Evolutionary conservation across 352 stramenopile genomes (phyloP).

Genomic region (Pythium brassicae): DNA sequence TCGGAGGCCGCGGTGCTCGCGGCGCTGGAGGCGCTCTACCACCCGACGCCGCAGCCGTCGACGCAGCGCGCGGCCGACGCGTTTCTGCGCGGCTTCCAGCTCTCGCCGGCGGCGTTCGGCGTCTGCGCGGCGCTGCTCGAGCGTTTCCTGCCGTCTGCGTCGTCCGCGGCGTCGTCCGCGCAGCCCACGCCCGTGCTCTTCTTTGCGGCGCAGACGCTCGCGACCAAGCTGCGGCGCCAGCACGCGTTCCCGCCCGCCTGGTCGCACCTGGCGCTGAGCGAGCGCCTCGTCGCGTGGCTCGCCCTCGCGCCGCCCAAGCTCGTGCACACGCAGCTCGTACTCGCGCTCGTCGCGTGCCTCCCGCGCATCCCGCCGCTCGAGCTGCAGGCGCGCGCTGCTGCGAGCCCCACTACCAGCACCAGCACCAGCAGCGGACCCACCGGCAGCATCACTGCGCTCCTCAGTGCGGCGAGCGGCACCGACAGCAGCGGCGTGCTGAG

Average conservation of each 20-base stretch:
- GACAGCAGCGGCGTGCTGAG: slow-evolving; percentile 28
- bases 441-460: neutral
- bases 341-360: slow-evolving; percentile 62
- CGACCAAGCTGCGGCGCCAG: slow-evolving; percentile 73
- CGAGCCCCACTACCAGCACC: slow-evolving; percentile 10
- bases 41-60: slow-evolving; percentile 44
- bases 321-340: slow-evolving; percentile 68
- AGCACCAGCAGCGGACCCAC: slow-evolving; percentile 3
- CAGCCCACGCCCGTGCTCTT: slow-evolving; percentile 52
- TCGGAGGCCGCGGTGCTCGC: slow-evolving; percentile 32
- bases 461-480: too few species aligned
- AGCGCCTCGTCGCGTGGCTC: slow-evolving; percentile 60
- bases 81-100: slow-evolving; percentile 77
- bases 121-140: slow-evolving; percentile 65
- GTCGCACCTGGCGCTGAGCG: slow-evolving; percentile 35
- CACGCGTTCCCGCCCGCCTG: slow-evolving; percentile 29
- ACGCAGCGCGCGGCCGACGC: slow-evolving; percentile 62
- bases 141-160: slow-evolving; percentile 28
- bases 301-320: slow-evolving; percentile 42
- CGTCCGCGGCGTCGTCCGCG: slow-evolving; percentile 10
- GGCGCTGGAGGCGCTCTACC: slow-evolving; percentile 61
- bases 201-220: slow-evolving; percentile 78
- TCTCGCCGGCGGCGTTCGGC: slow-evolving; percentile 68
- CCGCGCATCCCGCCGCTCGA: slow-evolving; percentile 40
- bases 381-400: slow-evolving; percentile 18